Base-by-base conservation (phyloP, 768 basidiomycete genomes). In the Russula emetica region DNA sequence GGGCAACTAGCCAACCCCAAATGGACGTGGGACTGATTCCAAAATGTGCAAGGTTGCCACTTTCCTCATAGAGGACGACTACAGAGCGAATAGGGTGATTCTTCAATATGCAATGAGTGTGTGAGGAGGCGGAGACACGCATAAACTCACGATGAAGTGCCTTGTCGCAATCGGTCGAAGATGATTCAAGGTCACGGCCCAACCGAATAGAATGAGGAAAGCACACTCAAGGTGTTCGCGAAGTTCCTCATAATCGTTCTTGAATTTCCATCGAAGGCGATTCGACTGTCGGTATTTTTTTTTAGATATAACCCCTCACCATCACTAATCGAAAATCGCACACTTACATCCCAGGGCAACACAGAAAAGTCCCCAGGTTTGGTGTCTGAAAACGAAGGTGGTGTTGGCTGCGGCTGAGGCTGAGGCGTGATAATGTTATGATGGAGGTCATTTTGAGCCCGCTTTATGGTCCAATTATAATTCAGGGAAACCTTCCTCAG, bases 401-500 rank as follows among this genome's bases (percentile, higher is more conserved):
- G 16, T 32, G 53, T 6, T 24, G 54, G n/a, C 26, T 30, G 45
- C 22, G 9, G 58, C 5, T 9, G 30, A 36, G 59, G n/a, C 18
- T 28, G 30, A 50, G 58, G n/a, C 10, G 38, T 30, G 24, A 52
- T 47, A 32, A 26, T 38, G 11, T 56, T 28, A 26, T 65, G 64
- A 34, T 61, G 59, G 26, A 61, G 64, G 22, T 65, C 64, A 6
- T 65, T 65, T n/a, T 49, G 30, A n/a, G 64, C 64, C 18, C 64
- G 55, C 54, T 51, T 65, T 13, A 65, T 1, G n/a, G 64, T 65
- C 59, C 64, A 61, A 2, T 56, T 22, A n/a, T 55, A 56, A 32
- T 65, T 55, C n/a, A 18, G 40, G 2, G 64, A 56, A 52, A 65
- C 64, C 18, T 24, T 60, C 40, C 59, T 65, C 22, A 65, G 59